Evolutionary conservation across 2,329 filamentous ascomycete genomes (phyloP), one percentile per base, ranked within the genome.

Genomic region (Biscogniauxia sp.): DNA sequence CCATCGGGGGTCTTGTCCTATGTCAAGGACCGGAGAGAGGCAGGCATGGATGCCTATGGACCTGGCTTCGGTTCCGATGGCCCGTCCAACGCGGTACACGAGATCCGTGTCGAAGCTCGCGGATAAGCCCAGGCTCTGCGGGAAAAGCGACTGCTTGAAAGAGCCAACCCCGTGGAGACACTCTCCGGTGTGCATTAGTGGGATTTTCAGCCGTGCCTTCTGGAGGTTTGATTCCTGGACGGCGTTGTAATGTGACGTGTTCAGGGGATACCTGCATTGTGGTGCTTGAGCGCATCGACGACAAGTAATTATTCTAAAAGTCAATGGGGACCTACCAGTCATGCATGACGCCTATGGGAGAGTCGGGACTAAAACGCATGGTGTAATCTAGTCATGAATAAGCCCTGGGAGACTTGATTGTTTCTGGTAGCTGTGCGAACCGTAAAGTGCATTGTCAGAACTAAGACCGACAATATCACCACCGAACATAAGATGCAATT

Each of bases 101-200:
- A 80, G 70, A n/a, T 75, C 70, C 0, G 71, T 74, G 55, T 80
- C 78, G 65, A 78, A 80, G 37, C 68, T 76, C 1, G 78, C 76
- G 0, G 78, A 77, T 62, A 80, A 62, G 0, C 74, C 77, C 23
- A 80, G 67, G 37, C 72, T 73, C 55, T 79, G 77, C 1, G 78
- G 78, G 59, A 80, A 80, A 68, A 80, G 76, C 9, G 76, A 78
- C 64, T 80, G 78, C 55, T 79, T 79, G 65, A 76, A 79, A 0
- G 75, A 78, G 6, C 75, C 77, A 1, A 79, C 78, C 1, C 76
- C 77, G 53, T 80, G 78, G 3, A 80, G 72, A 60, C 78, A 80
- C 59, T 80, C 78, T 9, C 74, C 78, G 3, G 73, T 73, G 60
- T 79, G 78, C 69, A 80, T 70, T 3, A 79, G 68, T 0, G 78